These are phyloP conservation scores for Mrakia hoshinonis DNA, from an alignment of 768 basidiomycete genomes.

Conservation along the genomic window DNA sequence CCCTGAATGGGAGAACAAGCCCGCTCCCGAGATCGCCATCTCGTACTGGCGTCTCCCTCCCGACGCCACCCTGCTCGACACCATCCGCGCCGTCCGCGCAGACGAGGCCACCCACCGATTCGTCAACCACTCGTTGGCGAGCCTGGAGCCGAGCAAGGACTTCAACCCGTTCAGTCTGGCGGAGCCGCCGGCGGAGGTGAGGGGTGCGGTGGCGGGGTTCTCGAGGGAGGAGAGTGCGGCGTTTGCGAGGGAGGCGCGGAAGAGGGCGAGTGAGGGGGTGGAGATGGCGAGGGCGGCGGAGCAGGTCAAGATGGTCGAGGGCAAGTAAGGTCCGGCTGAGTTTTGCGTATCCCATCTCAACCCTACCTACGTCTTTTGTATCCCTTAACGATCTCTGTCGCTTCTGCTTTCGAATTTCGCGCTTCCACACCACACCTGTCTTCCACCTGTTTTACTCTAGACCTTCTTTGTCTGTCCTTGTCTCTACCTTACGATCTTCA, in stretches of 20 bases:
- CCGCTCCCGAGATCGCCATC: slow-evolving; percentile 35
- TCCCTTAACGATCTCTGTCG: not conserved
- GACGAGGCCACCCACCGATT: slow-evolving; percentile 80
- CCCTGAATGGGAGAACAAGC: slow-evolving; percentile 51
- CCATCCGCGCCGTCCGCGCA: slow-evolving; percentile 82
- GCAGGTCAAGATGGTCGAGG: not conserved
- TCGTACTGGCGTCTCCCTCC: slow-evolving; percentile 34
- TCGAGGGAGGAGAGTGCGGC: slow-evolving; percentile 40
- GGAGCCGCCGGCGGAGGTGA: slow-evolving; percentile 2
- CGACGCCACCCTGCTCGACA: slow-evolving; percentile 55
- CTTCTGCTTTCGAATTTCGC: not conserved
- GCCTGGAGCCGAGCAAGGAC: slow-evolving; percentile 57
- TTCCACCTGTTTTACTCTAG: not conserved
- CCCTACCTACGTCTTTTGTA: not conserved
- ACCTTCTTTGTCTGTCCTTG: no score
- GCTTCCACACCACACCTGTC: not conserved
- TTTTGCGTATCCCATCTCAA: no score
- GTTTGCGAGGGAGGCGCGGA: slow-evolving; percentile 36
- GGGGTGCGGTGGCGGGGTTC: slow-evolving; percentile 32
- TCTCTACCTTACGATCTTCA: no score
- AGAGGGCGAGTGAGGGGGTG: not conserved
- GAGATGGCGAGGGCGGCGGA: not conserved
- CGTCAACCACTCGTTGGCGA: slow-evolving; percentile 86
- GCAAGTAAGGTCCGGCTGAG: not conserved
- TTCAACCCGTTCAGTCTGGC: slow-evolving; percentile 65